Evolutionary conservation across 192 early-diverging fungal genomes (phyloP).

Genomic region (Rhizophagus clarus): DNA sequence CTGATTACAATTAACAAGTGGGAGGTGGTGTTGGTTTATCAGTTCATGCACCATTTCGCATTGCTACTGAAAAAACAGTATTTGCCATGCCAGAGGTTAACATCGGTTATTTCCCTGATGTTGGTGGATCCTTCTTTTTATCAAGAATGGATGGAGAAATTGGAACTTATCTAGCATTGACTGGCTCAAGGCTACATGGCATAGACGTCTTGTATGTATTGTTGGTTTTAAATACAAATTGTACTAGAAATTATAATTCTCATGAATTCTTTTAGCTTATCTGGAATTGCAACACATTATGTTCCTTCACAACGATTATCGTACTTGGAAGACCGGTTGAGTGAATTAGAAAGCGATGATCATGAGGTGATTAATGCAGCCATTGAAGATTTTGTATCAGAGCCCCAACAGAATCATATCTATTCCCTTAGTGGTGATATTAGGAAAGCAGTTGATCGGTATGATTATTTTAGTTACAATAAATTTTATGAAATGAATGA

Average conservation of each 20-base stretch:
- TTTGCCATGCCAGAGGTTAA: slow-evolving; percentile 98
- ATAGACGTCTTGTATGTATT: slow-evolving; percentile 76
- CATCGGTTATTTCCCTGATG: slow-evolving; percentile 97
- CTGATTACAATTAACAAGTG: slow-evolving; percentile 58
- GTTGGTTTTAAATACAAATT: slow-evolving; percentile 3
- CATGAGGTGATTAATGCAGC: slow-evolving; percentile 79
- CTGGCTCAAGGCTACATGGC: slow-evolving; percentile 77
- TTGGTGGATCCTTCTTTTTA: slow-evolving; percentile 94
- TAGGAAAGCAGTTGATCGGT: slow-evolving; percentile 74
- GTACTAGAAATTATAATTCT: slow-evolving; percentile 1
- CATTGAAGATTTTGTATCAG: slow-evolving; percentile 89
- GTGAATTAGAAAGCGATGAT: slow-evolving; percentile 77
- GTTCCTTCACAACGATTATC: slow-evolving; percentile 85
- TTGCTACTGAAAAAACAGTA: slow-evolving; percentile 93
- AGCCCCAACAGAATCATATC: slow-evolving; percentile 44
- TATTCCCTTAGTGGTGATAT: slow-evolving; percentile 47
- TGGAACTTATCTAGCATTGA: slow-evolving; percentile 91
- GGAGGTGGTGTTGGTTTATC: slow-evolving; percentile 97
- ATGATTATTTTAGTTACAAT: neutral
- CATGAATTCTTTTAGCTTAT: slow-evolving; percentile 49
- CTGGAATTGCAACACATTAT: slow-evolving; percentile 96
- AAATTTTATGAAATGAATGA: neutral
- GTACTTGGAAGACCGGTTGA: slow-evolving; percentile 76
- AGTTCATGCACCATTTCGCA: slow-evolving; percentile 93
- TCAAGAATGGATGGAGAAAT: slow-evolving; percentile 93